Conservation (phyloP, 345 rosid genomes). For the Erysimum cheiranthoides region DNA sequence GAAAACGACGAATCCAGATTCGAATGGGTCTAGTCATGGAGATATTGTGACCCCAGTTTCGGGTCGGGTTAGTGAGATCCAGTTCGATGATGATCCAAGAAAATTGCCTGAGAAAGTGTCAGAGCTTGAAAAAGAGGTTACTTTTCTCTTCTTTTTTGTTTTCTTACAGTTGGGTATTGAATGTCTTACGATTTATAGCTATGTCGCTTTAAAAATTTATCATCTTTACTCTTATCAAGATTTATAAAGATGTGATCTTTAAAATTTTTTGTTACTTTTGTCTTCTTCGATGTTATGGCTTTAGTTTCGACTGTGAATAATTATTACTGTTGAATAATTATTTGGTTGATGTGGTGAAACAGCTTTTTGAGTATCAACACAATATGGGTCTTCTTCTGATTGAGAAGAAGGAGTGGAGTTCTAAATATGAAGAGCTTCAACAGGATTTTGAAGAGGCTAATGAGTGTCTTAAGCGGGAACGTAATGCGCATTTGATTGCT, state of each 20-base stretch:
- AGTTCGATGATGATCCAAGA: slow-evolving; percentile 47
- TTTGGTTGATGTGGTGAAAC: slow-evolving; percentile 26
- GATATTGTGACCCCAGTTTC: slow-evolving; percentile 60
- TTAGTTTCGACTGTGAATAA: slow-evolving; percentile 20
- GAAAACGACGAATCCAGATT: slow-evolving; percentile 47
- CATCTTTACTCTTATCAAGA: slow-evolving; percentile 9
- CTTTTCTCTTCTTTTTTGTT: slow-evolving; percentile 26
- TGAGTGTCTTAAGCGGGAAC: slow-evolving; percentile 74
- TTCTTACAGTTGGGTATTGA: slow-evolving; percentile 9
- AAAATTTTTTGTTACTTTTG: neutral
- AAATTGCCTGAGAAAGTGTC: slow-evolving; percentile 55
- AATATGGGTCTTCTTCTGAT: slow-evolving; percentile 93
- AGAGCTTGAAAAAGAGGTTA: slow-evolving; percentile 85
- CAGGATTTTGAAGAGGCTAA: slow-evolving; percentile 61
- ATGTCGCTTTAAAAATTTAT: neutral
- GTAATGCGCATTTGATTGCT: slow-evolving; percentile 72
- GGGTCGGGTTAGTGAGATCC: slow-evolving; percentile 47
- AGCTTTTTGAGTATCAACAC: slow-evolving; percentile 95
- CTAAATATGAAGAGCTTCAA: slow-evolving; percentile 69
- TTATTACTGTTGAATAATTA: neutral
- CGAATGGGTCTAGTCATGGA: slow-evolving; percentile 40
- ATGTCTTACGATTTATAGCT: slow-evolving; percentile 15
- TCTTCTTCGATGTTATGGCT: neutral
- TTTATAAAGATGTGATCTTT: slow-evolving; percentile 12
- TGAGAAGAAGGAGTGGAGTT: slow-evolving; percentile 88